Evolutionary conservation across 2,329 filamentous ascomycete genomes (phyloP), one percentile per base, ranked within the genome.

Genomic region (Cytospora schulzeri): DNA sequence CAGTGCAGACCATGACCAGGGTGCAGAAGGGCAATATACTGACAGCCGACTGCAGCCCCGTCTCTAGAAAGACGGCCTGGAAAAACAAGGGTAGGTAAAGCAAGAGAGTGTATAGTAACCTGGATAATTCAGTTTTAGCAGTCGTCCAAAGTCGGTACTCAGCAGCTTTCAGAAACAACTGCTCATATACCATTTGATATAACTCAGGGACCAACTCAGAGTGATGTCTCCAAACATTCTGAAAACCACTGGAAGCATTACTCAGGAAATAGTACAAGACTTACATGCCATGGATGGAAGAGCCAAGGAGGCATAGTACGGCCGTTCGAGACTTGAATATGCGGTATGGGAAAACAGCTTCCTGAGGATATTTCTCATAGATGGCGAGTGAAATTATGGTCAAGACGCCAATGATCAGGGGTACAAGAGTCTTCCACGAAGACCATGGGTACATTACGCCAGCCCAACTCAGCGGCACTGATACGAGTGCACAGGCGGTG

Each of bases 301-400:
- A 26, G 50, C 50, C 50, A 26, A 53, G 24, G 2, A 53, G 50
- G 28, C 24, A 53, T 12, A 53, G 11, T 5, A 12, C 24, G 14
- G 50, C 50, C 14, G 50, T 53, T 29, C 50, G 50, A 17, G 50
- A 53, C 50, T 53, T 53, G 50, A 53, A 53, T 12, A 53, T 22
- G 15, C 50, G 50, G 50, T 53, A 53, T 8, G 50, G 50, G 19
- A 53, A 53, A 2, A 53, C 50, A 53, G 50, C 50, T 22, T 53
- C 50, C 28, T 53, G 24, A 15, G 50, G 50, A 11, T 29, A 29
- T 53, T 17, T 53, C 19, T 53, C 50, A 5, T 53, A 53, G 28
- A 53, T 53, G 50, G 15, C 50, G 28, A 53, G 28, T 53, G 28
- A 26, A 29, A 53, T 24, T 19, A 53, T 5, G 24, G 19, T 14